Conservation (phyloP, 805 yeast genomes). For the Kazachstania viticola region DNA sequence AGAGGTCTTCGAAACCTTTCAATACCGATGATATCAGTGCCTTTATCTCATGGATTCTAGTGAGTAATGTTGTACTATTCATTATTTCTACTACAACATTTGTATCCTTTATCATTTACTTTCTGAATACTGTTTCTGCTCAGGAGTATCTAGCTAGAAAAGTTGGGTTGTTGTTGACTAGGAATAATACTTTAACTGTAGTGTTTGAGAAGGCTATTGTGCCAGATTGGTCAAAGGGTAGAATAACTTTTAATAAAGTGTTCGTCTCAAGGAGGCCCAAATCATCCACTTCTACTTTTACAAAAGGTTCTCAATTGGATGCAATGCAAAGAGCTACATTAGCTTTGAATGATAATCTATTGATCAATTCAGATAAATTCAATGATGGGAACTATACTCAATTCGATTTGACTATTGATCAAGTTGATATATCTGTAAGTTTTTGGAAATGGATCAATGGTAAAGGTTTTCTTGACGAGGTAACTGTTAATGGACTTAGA, state of each 20-base stretch:
- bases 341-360: constrained; percentile 22
- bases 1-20: constrained; percentile 69
- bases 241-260: constrained; percentile 72
- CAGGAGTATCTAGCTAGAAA: constrained; percentile 73
- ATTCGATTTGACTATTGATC: constrained; percentile 82
- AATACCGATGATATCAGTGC: constrained; percentile 90
- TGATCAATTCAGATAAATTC: constrained; percentile 29
- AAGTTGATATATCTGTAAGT: constrained; percentile 68
- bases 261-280: constrained; percentile 75
- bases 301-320: constrained; percentile 61
- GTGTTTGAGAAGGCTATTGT: constrained; percentile 89
- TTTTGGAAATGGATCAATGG: constrained; percentile 86
- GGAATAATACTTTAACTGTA: constrained; percentile 71
- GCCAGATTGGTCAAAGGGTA: constrained; percentile 87
- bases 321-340: constrained; percentile 48
- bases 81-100: constrained; percentile 88
- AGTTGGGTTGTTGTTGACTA: constrained; percentile 74
- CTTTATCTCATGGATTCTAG: constrained; percentile 79
- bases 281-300: constrained; percentile 32
- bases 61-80: constrained; percentile 74
- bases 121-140: constrained; percentile 45
- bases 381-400: constrained; percentile 96
- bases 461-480: constrained; percentile 69
- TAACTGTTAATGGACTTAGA: constrained; percentile 72
- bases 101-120: constrained; percentile 63